A percentile compares a stretch with the other conserved stretches of the same genome.
Evolutionary conservation across 805 yeast species (phyloP).

Genomic region (Cyberlindnera bimundalis): DNA sequence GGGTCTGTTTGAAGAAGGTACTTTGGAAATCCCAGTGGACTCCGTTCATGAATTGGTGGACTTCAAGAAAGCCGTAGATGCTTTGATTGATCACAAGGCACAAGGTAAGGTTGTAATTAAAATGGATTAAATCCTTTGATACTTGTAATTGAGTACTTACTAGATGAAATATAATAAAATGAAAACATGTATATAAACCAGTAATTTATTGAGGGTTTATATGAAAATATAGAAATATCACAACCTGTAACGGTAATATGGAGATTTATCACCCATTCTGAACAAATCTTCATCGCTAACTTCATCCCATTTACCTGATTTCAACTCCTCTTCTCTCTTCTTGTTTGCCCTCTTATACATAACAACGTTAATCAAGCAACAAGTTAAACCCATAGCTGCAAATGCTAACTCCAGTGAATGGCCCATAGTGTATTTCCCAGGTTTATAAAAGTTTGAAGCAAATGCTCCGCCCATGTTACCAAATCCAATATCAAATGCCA

Average conservation of each 20-base stretch:
- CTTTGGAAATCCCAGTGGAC: constrained; percentile 48
- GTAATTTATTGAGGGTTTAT: too few relatives aligned
- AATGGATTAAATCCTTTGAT: constrained; percentile 24
- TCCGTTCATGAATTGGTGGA: constrained; percentile 45
- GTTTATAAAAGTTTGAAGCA: constrained; percentile 32
- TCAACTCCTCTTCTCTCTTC: constrained; percentile 25
- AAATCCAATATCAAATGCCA: constrained; percentile 36
- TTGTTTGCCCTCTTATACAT: constrained; percentile 27
- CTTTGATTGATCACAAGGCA: constrained; percentile 43
- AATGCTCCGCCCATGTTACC: constrained; percentile 36
- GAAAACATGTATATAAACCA: too few relatives aligned
- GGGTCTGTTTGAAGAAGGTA: constrained; percentile 37
- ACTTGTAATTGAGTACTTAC: too few relatives aligned
- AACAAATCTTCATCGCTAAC: constrained; percentile 29
- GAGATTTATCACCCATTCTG: constrained; percentile 41
- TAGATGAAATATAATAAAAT: too few relatives aligned
- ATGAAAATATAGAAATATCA: too few relatives aligned
- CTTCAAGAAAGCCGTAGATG: constrained; percentile 47
- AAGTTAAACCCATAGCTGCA: constrained; percentile 31
- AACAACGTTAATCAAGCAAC: constrained; percentile 19
- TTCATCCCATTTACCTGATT: constrained; percentile 31
- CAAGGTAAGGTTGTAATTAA: constrained; percentile 59
- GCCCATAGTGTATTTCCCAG: constrained; percentile 31
- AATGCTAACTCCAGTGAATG: constrained; percentile 33
- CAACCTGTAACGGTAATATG: constrained; percentile 34